A percentile compares a stretch with the other conserved stretches of the same genome.
Conservation (phyloP, 164 flowering plant species). For the Umbilicus rupestris region DNA sequence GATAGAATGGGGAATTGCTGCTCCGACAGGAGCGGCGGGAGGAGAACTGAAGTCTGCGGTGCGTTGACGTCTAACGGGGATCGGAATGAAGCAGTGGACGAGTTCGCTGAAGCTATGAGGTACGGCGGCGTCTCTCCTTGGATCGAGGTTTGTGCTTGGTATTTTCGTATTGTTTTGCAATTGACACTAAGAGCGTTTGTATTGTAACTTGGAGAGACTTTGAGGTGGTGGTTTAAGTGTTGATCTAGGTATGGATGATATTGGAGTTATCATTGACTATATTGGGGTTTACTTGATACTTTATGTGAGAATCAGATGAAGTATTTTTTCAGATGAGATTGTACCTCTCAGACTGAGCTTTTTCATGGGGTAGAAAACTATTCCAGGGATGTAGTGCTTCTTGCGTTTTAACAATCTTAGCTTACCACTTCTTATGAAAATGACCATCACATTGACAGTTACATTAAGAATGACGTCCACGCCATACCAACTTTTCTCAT, state of each 20-base stretch:
- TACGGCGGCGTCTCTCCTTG: conserved; percentile 52
- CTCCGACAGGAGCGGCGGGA: conserved; percentile 55
- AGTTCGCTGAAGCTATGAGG: conserved; percentile 48
- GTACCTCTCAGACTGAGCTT: neutral
- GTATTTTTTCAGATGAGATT: neutral
- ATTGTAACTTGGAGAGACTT: neutral
- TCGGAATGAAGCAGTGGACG: conserved; percentile 53
- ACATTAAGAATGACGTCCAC: neutral
- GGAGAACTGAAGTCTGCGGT: conserved; percentile 56
- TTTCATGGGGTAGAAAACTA: neutral
- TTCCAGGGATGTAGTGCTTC: neutral
- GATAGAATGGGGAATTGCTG: conserved; percentile 74
- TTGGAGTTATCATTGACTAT: neutral
- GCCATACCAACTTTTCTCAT: neutral
- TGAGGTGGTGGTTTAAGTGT: neutral
- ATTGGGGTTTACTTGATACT: neutral
- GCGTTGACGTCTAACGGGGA: conserved; percentile 17
- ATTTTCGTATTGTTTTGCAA: neutral
- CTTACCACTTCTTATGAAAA: neutral
- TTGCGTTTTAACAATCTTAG: neutral
- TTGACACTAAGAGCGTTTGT: neutral
- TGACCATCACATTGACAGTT: neutral
- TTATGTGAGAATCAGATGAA: neutral
- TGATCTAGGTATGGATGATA: neutral
- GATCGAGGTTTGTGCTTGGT: conserved; percentile 57